Conservation (phyloP, 2,329 filamentous ascomycete genomes). For the Colletotrichum simmondsii region DNA sequence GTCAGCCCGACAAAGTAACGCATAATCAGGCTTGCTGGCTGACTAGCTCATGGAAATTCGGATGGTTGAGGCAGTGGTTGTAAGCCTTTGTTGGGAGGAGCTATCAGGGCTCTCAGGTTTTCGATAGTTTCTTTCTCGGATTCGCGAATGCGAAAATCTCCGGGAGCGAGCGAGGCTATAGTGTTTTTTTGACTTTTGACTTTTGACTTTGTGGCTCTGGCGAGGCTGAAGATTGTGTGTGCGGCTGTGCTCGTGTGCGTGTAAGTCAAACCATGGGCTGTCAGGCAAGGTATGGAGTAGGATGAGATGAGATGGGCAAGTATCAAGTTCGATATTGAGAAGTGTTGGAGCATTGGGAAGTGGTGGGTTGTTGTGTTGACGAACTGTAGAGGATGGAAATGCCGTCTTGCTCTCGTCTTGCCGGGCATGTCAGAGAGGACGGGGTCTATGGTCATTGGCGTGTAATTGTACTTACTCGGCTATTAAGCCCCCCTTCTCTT, state of each 20-base stretch:
- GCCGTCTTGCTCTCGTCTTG: too few relatives aligned
- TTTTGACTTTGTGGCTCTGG: background rate
- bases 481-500: too few relatives aligned
- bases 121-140: background rate
- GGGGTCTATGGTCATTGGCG: too few relatives aligned
- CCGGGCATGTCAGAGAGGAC: too few relatives aligned
- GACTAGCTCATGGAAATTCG: background rate
- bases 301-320: background rate
- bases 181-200: background rate
- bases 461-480: too few relatives aligned
- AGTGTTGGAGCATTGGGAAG: background rate
- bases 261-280: background rate
- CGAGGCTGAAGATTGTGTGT: background rate
- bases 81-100: too few relatives aligned
- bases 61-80: background rate
- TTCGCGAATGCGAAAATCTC: background rate
- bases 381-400: background rate
- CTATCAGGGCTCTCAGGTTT: too few relatives aligned
- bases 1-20: background rate
- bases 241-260: background rate
- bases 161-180: background rate
- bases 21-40: too few relatives aligned
- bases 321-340: fast-evolving
- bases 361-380: background rate
- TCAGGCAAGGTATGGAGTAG: background rate